These are phyloP conservation scores for Aspergillus niger DNA, from an alignment of 2,329 filamentous ascomycete species.

Conservation along the genomic window DNA sequence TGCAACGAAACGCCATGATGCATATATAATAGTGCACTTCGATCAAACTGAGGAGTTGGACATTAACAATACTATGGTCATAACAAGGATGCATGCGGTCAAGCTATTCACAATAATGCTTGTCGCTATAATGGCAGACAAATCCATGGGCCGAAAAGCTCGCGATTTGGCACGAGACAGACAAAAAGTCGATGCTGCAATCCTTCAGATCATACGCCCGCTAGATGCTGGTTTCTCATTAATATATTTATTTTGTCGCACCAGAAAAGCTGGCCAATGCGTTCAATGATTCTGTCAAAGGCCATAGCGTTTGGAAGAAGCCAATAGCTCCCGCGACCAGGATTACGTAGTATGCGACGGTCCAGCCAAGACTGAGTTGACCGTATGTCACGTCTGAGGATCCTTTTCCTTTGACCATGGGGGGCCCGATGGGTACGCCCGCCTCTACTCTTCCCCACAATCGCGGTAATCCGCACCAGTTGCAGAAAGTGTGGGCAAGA, in stretches of 20 bases:
- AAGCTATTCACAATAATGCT: no score
- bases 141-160: no score
- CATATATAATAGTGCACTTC: no score
- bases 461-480: slow-evolving; percentile 84
- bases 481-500: slow-evolving; percentile 83
- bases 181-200: background rate
- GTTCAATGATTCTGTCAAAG: slow-evolving; percentile 62
- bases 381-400: slow-evolving; percentile 31
- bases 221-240: background rate
- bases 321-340: slow-evolving; percentile 69
- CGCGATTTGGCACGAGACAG: background rate
- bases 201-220: background rate
- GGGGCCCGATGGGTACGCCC: slow-evolving; percentile 41
- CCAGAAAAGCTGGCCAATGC: slow-evolving; percentile 38
- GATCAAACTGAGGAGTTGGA: no score
- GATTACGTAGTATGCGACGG: slow-evolving; percentile 74
- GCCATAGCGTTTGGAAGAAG: slow-evolving; percentile 73
- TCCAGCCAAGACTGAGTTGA: slow-evolving; percentile 61
- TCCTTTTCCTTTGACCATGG: slow-evolving; percentile 44
- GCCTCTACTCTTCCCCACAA: slow-evolving; percentile 76
- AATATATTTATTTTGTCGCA: background rate
- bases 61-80: no score
- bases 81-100: no score
- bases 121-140: no score
- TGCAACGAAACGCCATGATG: no score